A percentile compares a stretch with the other conserved stretches of the same genome.
These are phyloP conservation scores for Mucor velutinosus DNA, from an alignment of 371 early-diverging fungal genomes.

Conservation along the genomic window DNA sequence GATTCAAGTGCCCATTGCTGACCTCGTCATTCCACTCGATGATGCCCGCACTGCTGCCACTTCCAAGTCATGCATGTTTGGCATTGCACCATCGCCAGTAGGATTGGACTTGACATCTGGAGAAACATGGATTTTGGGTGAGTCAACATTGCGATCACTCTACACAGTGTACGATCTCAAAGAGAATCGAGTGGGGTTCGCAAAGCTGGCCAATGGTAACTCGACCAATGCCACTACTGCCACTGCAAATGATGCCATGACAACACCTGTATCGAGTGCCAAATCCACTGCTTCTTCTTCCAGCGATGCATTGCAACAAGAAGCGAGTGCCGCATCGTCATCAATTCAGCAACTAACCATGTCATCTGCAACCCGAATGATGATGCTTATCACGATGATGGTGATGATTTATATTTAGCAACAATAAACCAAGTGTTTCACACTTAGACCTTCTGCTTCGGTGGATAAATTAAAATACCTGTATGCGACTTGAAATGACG, in stretches of 20 bases:
- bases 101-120: conserved; percentile 14
- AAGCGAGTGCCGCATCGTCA: background rate
- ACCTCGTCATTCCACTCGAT: conserved; percentile 44
- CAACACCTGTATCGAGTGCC: background rate
- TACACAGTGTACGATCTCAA: conserved; percentile 51
- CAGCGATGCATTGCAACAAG: background rate
- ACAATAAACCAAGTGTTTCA: background rate
- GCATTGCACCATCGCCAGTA: conserved; percentile 40
- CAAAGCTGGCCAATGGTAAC: conserved; percentile 2
- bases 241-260: background rate
- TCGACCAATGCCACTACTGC: background rate
- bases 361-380: background rate
- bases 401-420: background rate
- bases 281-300: background rate
- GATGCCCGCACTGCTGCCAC: conserved; percentile 21
- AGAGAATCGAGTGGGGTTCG: conserved; percentile 44
- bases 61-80: conserved; percentile 42
- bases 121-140: conserved; percentile 42
- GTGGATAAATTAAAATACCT: background rate
- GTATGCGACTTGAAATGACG: background rate
- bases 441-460: background rate
- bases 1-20: conserved; percentile 32
- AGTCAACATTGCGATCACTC: conserved; percentile 43
- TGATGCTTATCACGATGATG: background rate
- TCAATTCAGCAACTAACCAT: background rate